Base-by-base conservation (phyloP, 2,329 filamentous ascomycete species). In the Cercospora canescens region DNA sequence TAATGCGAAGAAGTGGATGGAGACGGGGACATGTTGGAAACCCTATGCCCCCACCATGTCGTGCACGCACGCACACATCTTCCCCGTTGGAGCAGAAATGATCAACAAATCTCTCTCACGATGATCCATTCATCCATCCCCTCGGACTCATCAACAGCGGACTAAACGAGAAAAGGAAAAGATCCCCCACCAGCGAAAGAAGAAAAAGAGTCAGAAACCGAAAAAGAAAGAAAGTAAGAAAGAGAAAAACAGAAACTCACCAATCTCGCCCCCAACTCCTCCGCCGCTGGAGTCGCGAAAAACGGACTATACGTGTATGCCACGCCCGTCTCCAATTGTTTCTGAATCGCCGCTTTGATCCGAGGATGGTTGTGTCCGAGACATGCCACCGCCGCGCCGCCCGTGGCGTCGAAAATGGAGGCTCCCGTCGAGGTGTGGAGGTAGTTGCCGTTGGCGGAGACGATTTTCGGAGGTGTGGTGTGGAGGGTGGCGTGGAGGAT, bases 331-430 rank as follows among this genome's bases (percentile, higher is more conserved):
- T 85, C 81, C 62, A 89, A 79, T 70, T 92, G 89, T 11, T 80
- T 70, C 2, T 79, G 76, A 37, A 91, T 84, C 1, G 88, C 89
- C 1, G 83, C 79, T 9, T 81, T 81, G n/a, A 93, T 85, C 52
- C 67, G 63, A 6, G 66, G 55, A 50, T 72, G 66, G 45, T 59
- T 60, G 71, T 92, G 88, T 8, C 91, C 91, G 7, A 94, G 79
- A 72, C 88, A 89, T 5, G 87, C 83, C 3, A 93, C 90, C 26
- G 88, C 90, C 4, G 91, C 89, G 24, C 91, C 91, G 37, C 88
- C 86, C 14, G 88, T 90, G 1, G 87, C 88, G 75, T 94, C 91
- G 9, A 93, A 83, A 57, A 94, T 84, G 34, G 79, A 80, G 6
- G 82, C 81, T 1, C 88, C 88, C 2, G 35, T 8, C 71, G 81